Evolutionary conservation across 805 yeast genomes (phyloP).

Genomic region (Helenozyma baotianmanensis): DNA sequence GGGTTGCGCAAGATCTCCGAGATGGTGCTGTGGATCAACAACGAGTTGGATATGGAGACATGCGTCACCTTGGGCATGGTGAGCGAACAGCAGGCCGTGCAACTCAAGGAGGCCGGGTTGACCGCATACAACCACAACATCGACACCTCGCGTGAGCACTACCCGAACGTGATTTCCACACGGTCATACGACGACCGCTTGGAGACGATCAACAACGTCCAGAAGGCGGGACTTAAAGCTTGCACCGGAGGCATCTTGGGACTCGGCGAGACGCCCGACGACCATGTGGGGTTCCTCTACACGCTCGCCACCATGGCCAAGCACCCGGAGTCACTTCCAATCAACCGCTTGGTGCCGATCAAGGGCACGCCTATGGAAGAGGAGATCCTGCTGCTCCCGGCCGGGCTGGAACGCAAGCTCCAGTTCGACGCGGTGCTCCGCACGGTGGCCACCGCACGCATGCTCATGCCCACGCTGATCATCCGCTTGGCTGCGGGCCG

Average conservation of each 20-base stretch:
- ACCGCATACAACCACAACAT: conserved; percentile 82
- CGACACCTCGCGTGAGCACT: conserved; percentile 75
- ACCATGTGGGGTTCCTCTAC: conserved; percentile 59
- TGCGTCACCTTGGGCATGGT: conserved; percentile 84
- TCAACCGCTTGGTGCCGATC: conserved; percentile 72
- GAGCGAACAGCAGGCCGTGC: conserved; percentile 55
- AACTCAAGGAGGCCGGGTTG: conserved; percentile 61
- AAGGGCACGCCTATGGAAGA: conserved; percentile 73
- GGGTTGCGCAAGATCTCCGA: conserved; percentile 57
- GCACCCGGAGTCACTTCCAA: conserved; percentile 84
- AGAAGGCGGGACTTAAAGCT: conserved; percentile 57
- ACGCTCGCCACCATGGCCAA: conserved; percentile 62
- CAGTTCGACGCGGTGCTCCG: conserved; percentile 59
- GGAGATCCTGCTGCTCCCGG: conserved; percentile 39
- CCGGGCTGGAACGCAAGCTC: conserved; percentile 35
- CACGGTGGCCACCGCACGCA: conserved; percentile 72
- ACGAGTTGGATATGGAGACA: conserved; percentile 62
- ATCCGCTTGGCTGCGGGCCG: conserved; percentile 79
- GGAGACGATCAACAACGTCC: conserved; percentile 60
- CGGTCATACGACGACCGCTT: conserved; percentile 70
- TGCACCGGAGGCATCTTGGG: conserved; percentile 83
- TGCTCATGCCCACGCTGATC: conserved; percentile 68
- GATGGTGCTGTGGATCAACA: conserved; percentile 60
- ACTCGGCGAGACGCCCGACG: conserved; percentile 68
- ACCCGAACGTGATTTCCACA: conserved; percentile 67